Evolutionary conservation across 2,329 filamentous ascomycete genomes (phyloP), one percentile per base, ranked within the genome.

Genomic region (Cordyceps fumosorosea): DNA sequence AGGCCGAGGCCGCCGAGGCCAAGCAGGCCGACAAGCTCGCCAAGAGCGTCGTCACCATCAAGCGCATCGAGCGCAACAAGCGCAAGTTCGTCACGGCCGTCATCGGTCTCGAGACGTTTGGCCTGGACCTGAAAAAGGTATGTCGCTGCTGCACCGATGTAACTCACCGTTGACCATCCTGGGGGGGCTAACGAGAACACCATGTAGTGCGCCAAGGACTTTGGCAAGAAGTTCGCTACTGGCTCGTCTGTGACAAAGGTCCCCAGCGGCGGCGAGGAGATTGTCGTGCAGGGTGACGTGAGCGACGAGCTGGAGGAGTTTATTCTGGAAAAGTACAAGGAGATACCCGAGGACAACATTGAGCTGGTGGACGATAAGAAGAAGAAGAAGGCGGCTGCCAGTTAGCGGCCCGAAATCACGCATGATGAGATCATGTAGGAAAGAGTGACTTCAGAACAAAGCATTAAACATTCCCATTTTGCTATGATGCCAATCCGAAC

Each of bases 221-320:
- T 98, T 68, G 95, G 95, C 65, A 99, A 98, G 84, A 98, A 97
- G 78, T 98, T 99, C 72, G 95, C 95, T 34, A 98, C 95, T 11
- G 95, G 95, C 0, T 89, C 88, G 18, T 93, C 89, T 51, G 95
- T 99, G 51, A 98, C 93, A 10, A 96, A 97, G 78, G 84, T 89
- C 1, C 84, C 91, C 0, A 87, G 86, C 61, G 91, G 91, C 24
- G 90, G 90, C 20, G 95, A 99, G 77, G 95, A 98, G 78, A 98
- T 99, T 73, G 96, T 96, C 5, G 91, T 99, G 22, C 95, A 99
- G 78, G 95, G 95, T 40, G 95, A 99, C 77, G 87, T 99, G 65
- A 96, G 92, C 74, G 90, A 95, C 70, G 95, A 99, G 77, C 88
- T 99, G 66, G 85, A 90, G 71, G 95, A 98, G 73, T 97, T 93